Percentiles rank a stretch among this genome's conserved stretches.
Evolutionary conservation across 495 filamentous ascomycete species (phyloP).

Genomic region (Thermothielavioides terrestris): DNA sequence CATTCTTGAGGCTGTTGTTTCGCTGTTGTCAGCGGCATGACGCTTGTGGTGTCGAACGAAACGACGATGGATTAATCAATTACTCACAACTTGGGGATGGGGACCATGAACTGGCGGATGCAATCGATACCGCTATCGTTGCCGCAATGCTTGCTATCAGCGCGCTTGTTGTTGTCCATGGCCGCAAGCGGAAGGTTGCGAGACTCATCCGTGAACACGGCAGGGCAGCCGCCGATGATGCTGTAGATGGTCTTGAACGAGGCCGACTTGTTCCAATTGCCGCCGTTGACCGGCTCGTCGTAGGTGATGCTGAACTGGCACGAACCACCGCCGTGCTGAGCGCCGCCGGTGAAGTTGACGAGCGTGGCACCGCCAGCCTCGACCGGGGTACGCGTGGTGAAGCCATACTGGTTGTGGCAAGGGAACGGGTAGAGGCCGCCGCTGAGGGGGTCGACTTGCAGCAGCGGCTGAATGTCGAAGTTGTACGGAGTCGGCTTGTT

Average conservation of each 20-base stretch:
- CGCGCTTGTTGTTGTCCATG: constrained; percentile 11
- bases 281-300: constrained; percentile 42
- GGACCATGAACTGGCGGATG: constrained; percentile 19
- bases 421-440: constrained; percentile 54
- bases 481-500: constrained; percentile 50
- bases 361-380: constrained; percentile 37
- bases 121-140: constrained; percentile 19
- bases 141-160: constrained; percentile 13
- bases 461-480: constrained; percentile 15
- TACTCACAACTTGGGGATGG: constrained; percentile 18
- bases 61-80: too few relatives aligned
- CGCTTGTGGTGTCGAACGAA: too few relatives aligned
- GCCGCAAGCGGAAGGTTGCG: constrained; percentile 24
- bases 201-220: constrained; percentile 22
- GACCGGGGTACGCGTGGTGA: constrained; percentile 31
- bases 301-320: constrained; percentile 72
- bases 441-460: constrained; percentile 51
- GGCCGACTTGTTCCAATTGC: constrained; percentile 28
- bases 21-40: background rate
- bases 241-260: constrained; percentile 63
- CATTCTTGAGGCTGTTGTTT: constrained; percentile 12
- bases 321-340: constrained; percentile 67
- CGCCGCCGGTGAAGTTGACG: constrained; percentile 44
- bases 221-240: constrained; percentile 60
- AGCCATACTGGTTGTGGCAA: constrained; percentile 48